phyloP scores from a whole-genome alignment of 163 green algal genomes.

The Picocystis sp. region DNA sequence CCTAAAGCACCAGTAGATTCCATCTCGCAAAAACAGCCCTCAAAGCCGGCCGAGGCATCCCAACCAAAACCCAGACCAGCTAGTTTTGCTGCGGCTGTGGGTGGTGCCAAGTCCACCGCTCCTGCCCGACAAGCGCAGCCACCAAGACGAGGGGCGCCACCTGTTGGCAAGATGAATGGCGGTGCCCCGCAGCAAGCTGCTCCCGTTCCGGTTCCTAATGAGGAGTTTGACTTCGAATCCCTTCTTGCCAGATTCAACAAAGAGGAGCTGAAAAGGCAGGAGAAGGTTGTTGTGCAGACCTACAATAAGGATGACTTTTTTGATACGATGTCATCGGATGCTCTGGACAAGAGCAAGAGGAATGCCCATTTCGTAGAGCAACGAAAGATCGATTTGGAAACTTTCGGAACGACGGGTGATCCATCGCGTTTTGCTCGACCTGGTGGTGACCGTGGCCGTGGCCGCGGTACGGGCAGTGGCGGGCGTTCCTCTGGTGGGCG shows the following conservation, averaged over 20 bases:
- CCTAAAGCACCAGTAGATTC: constrained; percentile 1
- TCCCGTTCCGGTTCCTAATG: constrained; percentile 12
- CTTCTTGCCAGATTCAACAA: constrained; percentile 47
- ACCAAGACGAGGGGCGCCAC: constrained; percentile 2
- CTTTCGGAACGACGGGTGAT: constrained; percentile 36
- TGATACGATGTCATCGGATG: constrained; percentile 68
- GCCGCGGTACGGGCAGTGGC: too few species aligned
- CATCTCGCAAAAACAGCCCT: constrained; percentile 1
- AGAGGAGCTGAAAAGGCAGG: constrained; percentile 8
- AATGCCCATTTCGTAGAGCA: constrained; percentile 10
- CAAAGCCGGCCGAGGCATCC: not conserved
- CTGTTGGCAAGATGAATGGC: not conserved
- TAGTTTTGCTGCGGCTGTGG: constrained; percentile 10
- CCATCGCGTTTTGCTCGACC: too few species aligned
- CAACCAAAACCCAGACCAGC: constrained; percentile 8
- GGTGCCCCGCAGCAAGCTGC: not conserved
- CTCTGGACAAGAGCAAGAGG: constrained; percentile 33
- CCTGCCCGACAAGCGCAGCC: not conserved
- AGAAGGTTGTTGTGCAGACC: constrained; percentile 21
- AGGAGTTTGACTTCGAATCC: constrained; percentile 60
- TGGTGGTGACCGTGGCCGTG: too few species aligned
- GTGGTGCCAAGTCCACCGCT: not conserved
- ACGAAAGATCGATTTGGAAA: constrained; percentile 62
- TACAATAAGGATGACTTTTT: constrained; percentile 95
- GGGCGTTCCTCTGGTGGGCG: too few species aligned